Base-by-base conservation (phyloP, 306 rosid genomes). In the Boehmeria nivea region DNA sequence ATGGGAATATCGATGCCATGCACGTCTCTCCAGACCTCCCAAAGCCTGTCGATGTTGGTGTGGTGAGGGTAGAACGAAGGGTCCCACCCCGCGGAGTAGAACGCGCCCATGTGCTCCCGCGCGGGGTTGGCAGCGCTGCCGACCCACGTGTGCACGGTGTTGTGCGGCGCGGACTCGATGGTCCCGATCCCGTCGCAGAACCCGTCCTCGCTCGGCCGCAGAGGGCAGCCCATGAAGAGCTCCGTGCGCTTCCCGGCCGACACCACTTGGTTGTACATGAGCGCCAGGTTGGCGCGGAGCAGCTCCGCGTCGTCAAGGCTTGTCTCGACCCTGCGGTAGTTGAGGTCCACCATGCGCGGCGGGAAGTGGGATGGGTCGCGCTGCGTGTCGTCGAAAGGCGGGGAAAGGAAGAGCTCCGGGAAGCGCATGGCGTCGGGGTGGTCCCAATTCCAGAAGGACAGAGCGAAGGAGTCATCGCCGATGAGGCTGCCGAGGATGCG, bases 371-470 rank as follows among this genome's bases (percentile, higher is more conserved):
- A 33, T 15, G 14, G 12, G 8, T 70, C 68, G 3, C 69, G 37
- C 6, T 37, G 37, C 6, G 22, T 13, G 13, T 70, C 34, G 2
- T 2, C 33, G 15, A 62, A 43, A 0, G 69, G 60, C 0, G 34
- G 43, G 12, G 56, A 16, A 18, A 27, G 6, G 26, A 45, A 70
- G 37, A 52, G 26, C 1, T 27, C 21, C 0, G 75, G 75, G 27
- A 56, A 38, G 25, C 18, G 9, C 74, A 69, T 69, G 16, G 43
- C 58, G 1, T 23, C 54, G 12, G 68, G 64, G 28, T 55, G 47
- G 16, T 69, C 74, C 64, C 68, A 69, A 12, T 26, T 54, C 74
- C 74, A 69, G 59, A 53, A 61, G 6, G 74, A 68, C 12, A 69
- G 33, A 27, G 74, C 69, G n/a, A 69, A 69, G 3, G 25, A 18